Percentiles rank a stretch among this genome's conserved stretches.
These are phyloP conservation scores for Albatrellus sp. DNA, from an alignment of 1,284 basidiomycete genomes.

Conservation along the genomic window DNA sequence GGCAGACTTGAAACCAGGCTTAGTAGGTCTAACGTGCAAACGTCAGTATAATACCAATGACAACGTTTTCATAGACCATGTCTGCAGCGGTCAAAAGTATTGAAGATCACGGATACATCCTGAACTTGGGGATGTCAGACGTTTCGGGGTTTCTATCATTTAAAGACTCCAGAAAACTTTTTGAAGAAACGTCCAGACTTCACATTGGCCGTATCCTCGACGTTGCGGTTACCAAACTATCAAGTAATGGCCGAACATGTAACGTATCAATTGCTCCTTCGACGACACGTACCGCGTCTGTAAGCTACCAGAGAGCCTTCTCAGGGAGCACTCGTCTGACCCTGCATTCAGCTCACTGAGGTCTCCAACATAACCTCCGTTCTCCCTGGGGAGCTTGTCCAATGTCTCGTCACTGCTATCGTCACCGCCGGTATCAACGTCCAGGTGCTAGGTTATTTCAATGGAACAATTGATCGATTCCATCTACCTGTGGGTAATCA, in stretches of 20 bases:
- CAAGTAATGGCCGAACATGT: constrained; percentile 62
- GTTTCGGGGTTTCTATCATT: constrained; percentile 72
- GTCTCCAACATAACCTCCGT: constrained; percentile 74
- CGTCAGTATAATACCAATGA: no score
- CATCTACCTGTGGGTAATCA: constrained; percentile 51
- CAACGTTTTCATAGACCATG: constrained; percentile 36
- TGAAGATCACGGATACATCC: constrained; percentile 91
- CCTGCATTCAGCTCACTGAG: constrained; percentile 47
- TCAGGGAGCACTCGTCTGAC: constrained; percentile 7
- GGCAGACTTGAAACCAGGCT: constrained; percentile 67
- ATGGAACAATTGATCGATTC: constrained; percentile 80
- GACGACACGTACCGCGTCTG: constrained; percentile 36
- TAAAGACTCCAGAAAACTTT: constrained; percentile 42
- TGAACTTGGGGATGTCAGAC: constrained; percentile 74
- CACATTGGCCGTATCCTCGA: constrained; percentile 57
- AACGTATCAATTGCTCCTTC: constrained; percentile 41
- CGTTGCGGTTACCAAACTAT: constrained; percentile 48
- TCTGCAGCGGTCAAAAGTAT: constrained; percentile 72
- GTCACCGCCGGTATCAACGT: constrained; percentile 75
- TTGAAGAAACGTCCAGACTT: constrained; percentile 32
- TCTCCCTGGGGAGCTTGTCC: constrained; percentile 81
- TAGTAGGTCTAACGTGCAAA: constrained; percentile 30
- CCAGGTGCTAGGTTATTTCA: constrained; percentile 88
- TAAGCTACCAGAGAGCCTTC: constrained; percentile 22
- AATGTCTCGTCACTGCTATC: constrained; percentile 75